A percentile compares a stretch with the other conserved stretches of the same genome.
These are phyloP conservation scores for Begonia peltatifolia DNA, from an alignment of 306 rosid species.

Conservation along the genomic window DNA sequence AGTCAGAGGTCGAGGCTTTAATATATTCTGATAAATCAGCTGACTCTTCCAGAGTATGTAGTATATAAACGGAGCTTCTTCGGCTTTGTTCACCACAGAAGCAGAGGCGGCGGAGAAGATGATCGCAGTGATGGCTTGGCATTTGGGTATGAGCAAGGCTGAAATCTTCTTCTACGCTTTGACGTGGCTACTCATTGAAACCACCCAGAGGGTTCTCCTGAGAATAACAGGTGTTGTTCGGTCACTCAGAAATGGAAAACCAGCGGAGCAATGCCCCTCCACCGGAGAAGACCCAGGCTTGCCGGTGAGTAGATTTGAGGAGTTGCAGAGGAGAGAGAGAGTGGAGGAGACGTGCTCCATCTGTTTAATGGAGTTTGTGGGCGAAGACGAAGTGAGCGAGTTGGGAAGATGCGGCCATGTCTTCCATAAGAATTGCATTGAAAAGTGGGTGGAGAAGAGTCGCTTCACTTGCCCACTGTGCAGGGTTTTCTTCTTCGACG, in stretches of 20 bases:
- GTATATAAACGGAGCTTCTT: too few relatives aligned
- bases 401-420: constrained; percentile 39
- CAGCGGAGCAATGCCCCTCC: constrained; percentile 16
- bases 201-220: too few relatives aligned
- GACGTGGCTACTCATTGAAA: constrained; percentile 10
- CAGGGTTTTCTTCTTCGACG: constrained; percentile 32
- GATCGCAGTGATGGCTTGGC: background rate
- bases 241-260: too few relatives aligned
- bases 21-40: too few relatives aligned
- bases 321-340: constrained; percentile 12
- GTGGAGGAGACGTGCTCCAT: constrained; percentile 45
- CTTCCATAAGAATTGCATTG: constrained; percentile 57
- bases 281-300: background rate
- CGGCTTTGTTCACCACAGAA: too few relatives aligned
- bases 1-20: too few relatives aligned
- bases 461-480: constrained; percentile 84
- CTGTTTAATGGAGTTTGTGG: constrained; percentile 60
- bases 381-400: constrained; percentile 41
- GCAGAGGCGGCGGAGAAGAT: background rate
- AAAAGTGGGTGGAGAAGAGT: constrained; percentile 35
- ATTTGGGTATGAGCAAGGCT: constrained; percentile 14
- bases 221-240: too few relatives aligned
- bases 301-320: constrained; percentile 18
- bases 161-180: constrained; percentile 38
- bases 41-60: too few relatives aligned